Percentiles rank a stretch among this genome's conserved stretches.
These are phyloP conservation scores for Spathaspora jeffriesii DNA, from an alignment of 1,139 yeast species.

Conservation along the genomic window DNA sequence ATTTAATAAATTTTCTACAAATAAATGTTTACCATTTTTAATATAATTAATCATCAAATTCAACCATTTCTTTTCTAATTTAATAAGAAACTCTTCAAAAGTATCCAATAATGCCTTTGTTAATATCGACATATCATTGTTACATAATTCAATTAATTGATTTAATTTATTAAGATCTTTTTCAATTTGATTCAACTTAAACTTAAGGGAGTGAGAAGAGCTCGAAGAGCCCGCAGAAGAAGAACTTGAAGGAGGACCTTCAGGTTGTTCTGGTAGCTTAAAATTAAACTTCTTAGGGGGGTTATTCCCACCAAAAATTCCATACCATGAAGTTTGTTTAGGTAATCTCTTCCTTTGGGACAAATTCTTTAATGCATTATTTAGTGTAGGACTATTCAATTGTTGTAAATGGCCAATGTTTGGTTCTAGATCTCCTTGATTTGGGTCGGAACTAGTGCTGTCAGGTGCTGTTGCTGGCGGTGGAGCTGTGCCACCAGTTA, in stretches of 20 bases:
- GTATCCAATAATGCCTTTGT: slow-evolving; percentile 32
- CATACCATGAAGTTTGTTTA: slow-evolving; percentile 48
- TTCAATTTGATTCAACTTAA: slow-evolving; percentile 36
- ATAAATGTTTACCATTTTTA: slow-evolving; percentile 36
- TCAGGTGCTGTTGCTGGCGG: background rate
- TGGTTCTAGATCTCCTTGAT: slow-evolving; percentile 10
- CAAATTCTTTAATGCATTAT: slow-evolving; percentile 32
- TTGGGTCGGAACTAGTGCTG: background rate
- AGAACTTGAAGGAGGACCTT: slow-evolving; percentile 1
- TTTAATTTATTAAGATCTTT: slow-evolving; percentile 43
- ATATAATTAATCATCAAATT: slow-evolving; percentile 37
- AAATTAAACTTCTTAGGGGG: slow-evolving; percentile 16
- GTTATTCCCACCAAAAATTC: slow-evolving; percentile 44
- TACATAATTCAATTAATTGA: slow-evolving; percentile 40
- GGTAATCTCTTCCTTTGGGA: slow-evolving; percentile 20
- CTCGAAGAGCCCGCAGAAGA: slow-evolving; percentile 4
- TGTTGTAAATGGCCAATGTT: slow-evolving; percentile 29
- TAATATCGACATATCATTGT: slow-evolving; percentile 35
- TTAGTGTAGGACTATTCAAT: slow-evolving; percentile 43
- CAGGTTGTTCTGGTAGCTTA: slow-evolving; percentile 11
- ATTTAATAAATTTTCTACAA: slow-evolving; percentile 36
- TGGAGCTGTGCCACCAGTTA: slow-evolving; percentile 8
- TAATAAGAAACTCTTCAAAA: slow-evolving; percentile 29
- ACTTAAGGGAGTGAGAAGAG: slow-evolving; percentile 19
- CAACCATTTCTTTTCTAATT: slow-evolving; percentile 45